These are phyloP conservation scores for Leccinum insigne DNA, from an alignment of 1,284 basidiomycete species.

Conservation along the genomic window DNA sequence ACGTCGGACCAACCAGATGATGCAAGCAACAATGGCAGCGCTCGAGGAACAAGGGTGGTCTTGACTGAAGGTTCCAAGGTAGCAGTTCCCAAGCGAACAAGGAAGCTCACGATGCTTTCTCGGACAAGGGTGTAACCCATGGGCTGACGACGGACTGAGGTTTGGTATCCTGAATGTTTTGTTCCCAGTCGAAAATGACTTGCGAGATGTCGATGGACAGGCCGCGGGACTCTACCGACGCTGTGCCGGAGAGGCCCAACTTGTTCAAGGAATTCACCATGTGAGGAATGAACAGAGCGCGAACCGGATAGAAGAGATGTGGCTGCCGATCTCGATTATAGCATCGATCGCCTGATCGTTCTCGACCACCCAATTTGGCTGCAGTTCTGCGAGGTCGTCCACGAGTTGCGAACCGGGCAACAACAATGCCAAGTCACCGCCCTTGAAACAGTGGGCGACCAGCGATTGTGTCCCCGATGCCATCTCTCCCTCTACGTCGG, in stretches of 20 bases:
- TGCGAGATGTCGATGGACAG: slow-evolving; percentile 85
- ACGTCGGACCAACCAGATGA: slow-evolving; percentile 93
- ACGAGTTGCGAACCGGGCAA: slow-evolving; percentile 77
- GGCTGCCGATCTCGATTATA: slow-evolving; percentile 81
- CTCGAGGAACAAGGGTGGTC: slow-evolving; percentile 70
- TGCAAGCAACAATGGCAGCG: slow-evolving; percentile 77
- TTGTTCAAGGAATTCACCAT: slow-evolving; percentile 92
- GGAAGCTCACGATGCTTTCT: slow-evolving; percentile 92
- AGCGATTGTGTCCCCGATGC: slow-evolving; percentile 64
- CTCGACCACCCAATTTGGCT: slow-evolving; percentile 75
- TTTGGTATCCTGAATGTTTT: slow-evolving; percentile 47
- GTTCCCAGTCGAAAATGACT: slow-evolving; percentile 89
- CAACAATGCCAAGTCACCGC: slow-evolving; percentile 50
- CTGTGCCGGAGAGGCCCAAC: slow-evolving; percentile 77
- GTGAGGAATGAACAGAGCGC: slow-evolving; percentile 94
- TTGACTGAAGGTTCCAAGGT: slow-evolving; percentile 67
- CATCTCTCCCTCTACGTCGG: slow-evolving; percentile 75
- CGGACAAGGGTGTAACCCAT: slow-evolving; percentile 81
- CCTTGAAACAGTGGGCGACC: slow-evolving; percentile 58
- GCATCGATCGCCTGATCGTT: slow-evolving; percentile 67
- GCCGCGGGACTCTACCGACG: slow-evolving; percentile 81
- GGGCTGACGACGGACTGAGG: slow-evolving; percentile 24
- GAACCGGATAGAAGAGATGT: slow-evolving; percentile 91
- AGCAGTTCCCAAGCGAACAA: slow-evolving; percentile 86
- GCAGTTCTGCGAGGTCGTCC: slow-evolving; percentile 69